Evolutionary conservation across 257 asterid species (phyloP).

Genomic region (Misopates orontium): DNA sequence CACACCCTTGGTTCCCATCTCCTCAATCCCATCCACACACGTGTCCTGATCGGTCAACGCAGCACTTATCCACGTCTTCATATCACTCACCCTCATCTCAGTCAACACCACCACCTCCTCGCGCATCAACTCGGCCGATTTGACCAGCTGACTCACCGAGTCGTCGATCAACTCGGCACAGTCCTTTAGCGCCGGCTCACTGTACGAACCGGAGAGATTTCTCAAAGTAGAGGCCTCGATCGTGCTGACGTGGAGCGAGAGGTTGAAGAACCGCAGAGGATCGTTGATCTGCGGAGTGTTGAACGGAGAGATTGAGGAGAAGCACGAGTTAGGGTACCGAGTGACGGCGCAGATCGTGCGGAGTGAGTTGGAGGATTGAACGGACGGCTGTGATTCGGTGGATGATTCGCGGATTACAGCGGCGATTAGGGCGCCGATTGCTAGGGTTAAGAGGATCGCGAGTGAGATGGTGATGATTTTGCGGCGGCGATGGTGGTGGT

Average conservation of each 20-base stretch:
- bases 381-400: slow-evolving; percentile 35
- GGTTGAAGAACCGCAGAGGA: slow-evolving; percentile 67
- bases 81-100: slow-evolving; percentile 57
- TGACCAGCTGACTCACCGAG: slow-evolving; percentile 62
- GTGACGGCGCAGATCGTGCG: slow-evolving; percentile 73
- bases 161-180: slow-evolving; percentile 65
- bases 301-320: slow-evolving; percentile 62
- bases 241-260: slow-evolving; percentile 58
- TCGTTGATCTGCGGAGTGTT: slow-evolving; percentile 45
- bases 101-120: slow-evolving; percentile 51
- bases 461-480: slow-evolving; percentile 34
- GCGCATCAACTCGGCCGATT: slow-evolving; percentile 53
- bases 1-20: slow-evolving; percentile 65
- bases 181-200: slow-evolving; percentile 61
- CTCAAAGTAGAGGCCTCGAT: slow-evolving; percentile 41
- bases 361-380: slow-evolving; percentile 47
- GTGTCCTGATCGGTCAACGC: slow-evolving; percentile 87
- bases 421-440: slow-evolving; percentile 38
- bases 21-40: slow-evolving; percentile 73
- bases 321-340: slow-evolving; percentile 70
- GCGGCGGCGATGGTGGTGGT: slow-evolving; percentile 24
- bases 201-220: slow-evolving; percentile 31
- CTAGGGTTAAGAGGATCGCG: slow-evolving; percentile 34
- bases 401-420: slow-evolving; percentile 39
- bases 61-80: slow-evolving; percentile 86